Evolutionary conservation across 2,329 filamentous ascomycete species (phyloP).

Genomic region (Exophiala bonariae): DNA sequence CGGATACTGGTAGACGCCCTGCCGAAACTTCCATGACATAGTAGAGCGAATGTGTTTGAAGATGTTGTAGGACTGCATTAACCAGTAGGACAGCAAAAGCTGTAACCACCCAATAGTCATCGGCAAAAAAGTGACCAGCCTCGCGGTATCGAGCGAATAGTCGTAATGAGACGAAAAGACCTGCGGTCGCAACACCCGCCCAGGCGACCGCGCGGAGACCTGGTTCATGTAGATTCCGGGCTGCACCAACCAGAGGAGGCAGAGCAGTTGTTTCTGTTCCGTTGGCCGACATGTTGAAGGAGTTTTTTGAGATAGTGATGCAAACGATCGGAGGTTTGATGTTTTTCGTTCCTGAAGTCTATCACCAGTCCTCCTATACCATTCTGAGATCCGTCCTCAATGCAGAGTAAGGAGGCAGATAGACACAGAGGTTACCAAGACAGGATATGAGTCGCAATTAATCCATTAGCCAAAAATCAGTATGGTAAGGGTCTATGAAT

Average conservation of each 20-base stretch:
- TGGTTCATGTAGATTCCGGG: not conserved
- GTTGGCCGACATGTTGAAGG: conserved; percentile 4
- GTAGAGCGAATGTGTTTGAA: conserved; percentile 2
- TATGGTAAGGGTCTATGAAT: too few relatives aligned
- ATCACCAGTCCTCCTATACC: too few relatives aligned
- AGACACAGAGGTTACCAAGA: too few relatives aligned
- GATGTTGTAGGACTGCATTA: conserved; percentile 5
- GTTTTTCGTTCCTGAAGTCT: too few relatives aligned
- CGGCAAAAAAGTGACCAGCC: not conserved
- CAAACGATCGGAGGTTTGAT: too few relatives aligned
- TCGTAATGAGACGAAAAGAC: not conserved
- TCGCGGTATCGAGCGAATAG: conserved; percentile 4
- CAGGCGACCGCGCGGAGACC: conserved; percentile 2
- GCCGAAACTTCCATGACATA: conserved; percentile 1
- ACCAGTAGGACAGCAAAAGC: conserved; percentile 4
- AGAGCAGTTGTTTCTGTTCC: not conserved
- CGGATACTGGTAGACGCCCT: not conserved
- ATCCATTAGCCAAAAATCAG: too few relatives aligned
- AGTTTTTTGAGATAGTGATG: not conserved
- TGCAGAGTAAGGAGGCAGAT: too few relatives aligned
- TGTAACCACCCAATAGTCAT: conserved; percentile 5
- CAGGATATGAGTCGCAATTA: too few relatives aligned
- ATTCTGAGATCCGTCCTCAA: too few relatives aligned
- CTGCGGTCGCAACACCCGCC: conserved; percentile 6
- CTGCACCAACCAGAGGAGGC: conserved; percentile 1